phyloP scores from a whole-genome alignment of 1,284 basidiomycete genomes.

The Sphaerobolus stellatus region DNA sequence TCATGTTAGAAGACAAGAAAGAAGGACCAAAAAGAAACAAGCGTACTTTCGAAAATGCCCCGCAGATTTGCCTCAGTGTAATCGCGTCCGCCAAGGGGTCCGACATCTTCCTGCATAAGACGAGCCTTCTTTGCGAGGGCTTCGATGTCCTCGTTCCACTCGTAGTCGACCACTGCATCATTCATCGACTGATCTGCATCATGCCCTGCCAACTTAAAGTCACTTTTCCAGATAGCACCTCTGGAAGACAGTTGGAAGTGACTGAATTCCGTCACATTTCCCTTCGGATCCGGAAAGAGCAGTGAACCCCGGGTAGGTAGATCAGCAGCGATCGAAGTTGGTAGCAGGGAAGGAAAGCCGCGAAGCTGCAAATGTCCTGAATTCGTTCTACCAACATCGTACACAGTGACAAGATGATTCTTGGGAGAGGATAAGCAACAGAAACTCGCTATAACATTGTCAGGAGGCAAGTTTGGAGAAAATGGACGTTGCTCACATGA shows the following conservation, averaged over 20 bases:
- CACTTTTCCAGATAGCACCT: conserved; percentile 47
- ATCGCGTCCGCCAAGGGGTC: conserved; percentile 45
- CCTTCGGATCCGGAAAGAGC: conserved; percentile 39
- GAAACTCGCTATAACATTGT: conserved; percentile 34
- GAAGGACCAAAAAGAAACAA: conserved; percentile 13
- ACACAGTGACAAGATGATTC: conserved; percentile 59
- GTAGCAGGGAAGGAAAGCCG: conserved; percentile 46
- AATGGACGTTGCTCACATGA: not conserved
- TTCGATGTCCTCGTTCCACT: conserved; percentile 45
- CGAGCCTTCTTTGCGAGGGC: conserved; percentile 32
- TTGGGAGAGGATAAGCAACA: conserved; percentile 58
- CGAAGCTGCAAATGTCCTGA: conserved; percentile 44
- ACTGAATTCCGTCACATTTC: conserved; percentile 25
- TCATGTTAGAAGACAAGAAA: conserved; percentile 25
- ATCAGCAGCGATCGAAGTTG: conserved; percentile 30
- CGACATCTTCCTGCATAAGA: conserved; percentile 37
- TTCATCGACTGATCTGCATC: not conserved
- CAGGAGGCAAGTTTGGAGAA: not conserved
- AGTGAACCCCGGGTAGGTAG: conserved; percentile 42
- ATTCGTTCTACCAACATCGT: conserved; percentile 50
- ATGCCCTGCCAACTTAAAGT: conserved; percentile 31
- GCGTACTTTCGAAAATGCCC: conserved; percentile 51
- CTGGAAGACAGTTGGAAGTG: conserved; percentile 44
- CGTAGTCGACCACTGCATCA: conserved; percentile 16
- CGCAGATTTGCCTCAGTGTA: conserved; percentile 48